phyloP scores from a whole-genome alignment of 139 green algal genomes.

The Klebsormidium nitens region DNA sequence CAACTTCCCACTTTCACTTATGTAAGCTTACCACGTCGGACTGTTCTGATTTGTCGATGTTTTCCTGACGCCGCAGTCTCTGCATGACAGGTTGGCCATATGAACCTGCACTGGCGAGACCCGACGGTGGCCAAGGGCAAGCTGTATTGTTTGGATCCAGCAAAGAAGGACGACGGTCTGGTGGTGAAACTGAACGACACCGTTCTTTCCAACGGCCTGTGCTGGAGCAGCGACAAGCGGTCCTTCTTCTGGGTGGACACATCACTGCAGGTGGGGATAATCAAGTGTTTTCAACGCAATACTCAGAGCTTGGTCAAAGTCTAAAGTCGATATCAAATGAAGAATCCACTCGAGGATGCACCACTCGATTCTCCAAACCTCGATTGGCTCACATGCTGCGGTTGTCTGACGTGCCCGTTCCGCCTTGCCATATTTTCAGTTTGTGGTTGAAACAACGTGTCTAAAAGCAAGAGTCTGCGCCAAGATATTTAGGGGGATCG shows the following conservation, averaged over 20 bases:
- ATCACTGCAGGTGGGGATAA: no score
- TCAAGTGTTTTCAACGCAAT: no score
- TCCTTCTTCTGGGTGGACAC: constrained; percentile 37
- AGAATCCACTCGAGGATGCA: neutral
- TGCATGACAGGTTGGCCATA: constrained; percentile 31
- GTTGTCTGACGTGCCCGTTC: neutral
- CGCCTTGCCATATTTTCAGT: neutral
- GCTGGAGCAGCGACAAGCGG: constrained; percentile 10
- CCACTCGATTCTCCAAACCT: neutral
- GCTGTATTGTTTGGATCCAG: constrained; percentile 7
- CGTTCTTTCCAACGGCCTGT: constrained; percentile 27
- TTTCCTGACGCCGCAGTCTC: no score
- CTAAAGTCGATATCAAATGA: neutral
- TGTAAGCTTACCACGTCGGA: no score
- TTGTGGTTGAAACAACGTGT: neutral
- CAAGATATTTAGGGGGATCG: constrained; percentile 10
- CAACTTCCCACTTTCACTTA: no score
- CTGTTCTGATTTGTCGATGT: no score
- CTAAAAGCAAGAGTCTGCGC: neutral
- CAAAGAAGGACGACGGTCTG: constrained; percentile 1
- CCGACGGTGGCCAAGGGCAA: neutral
- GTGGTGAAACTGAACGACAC: constrained; percentile 4
- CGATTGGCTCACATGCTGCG: neutral
- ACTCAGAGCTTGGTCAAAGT: no score
- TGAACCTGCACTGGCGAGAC: constrained; percentile 27